Conservation (phyloP, 2,329 filamentous ascomycete species). For the Fusarium verrucosum region DNA sequence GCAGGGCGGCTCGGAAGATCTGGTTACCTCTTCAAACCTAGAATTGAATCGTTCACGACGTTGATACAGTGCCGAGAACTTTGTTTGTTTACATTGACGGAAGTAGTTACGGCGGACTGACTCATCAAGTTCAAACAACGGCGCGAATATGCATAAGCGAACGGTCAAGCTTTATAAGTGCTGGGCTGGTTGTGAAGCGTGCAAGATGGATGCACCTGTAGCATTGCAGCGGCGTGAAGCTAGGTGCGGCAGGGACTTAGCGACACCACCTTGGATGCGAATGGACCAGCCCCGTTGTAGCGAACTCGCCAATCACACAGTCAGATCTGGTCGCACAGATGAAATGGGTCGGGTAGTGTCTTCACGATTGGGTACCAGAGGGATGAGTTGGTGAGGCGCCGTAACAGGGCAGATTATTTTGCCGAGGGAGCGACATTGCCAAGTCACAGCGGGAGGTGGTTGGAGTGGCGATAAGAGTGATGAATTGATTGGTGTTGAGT, state of each 20-base stretch:
- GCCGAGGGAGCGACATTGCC: slow-evolving; percentile 18
- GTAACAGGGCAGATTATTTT: slow-evolving; percentile 6
- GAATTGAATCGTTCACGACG: slow-evolving; percentile 15
- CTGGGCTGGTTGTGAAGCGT: background rate
- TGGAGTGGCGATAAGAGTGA: slow-evolving; percentile 26
- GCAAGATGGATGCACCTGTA: slow-evolving; percentile 12
- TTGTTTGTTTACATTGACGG: background rate
- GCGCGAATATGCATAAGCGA: background rate
- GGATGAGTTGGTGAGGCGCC: slow-evolving; percentile 28
- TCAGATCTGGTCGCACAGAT: slow-evolving; percentile 6
- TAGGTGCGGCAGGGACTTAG: slow-evolving; percentile 30
- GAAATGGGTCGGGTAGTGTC: slow-evolving; percentile 23
- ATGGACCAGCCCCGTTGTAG: background rate
- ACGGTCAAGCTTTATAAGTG: background rate
- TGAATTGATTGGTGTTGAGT: slow-evolving; percentile 8
- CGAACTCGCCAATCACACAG: slow-evolving; percentile 20
- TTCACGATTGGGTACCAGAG: slow-evolving; percentile 36
- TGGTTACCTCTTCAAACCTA: slow-evolving; percentile 19
- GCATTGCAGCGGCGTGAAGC: slow-evolving; percentile 31
- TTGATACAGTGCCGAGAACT: background rate
- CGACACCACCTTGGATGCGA: slow-evolving; percentile 26
- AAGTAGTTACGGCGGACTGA: background rate
- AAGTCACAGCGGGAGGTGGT: slow-evolving; percentile 13
- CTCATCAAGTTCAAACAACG: background rate
- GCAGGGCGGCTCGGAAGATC: background rate